Percentiles rank a stretch among this genome's conserved stretches.
These are phyloP conservation scores for Lagenidium giganteum DNA, from an alignment of 352 stramenopile genomes.

Conservation along the genomic window DNA sequence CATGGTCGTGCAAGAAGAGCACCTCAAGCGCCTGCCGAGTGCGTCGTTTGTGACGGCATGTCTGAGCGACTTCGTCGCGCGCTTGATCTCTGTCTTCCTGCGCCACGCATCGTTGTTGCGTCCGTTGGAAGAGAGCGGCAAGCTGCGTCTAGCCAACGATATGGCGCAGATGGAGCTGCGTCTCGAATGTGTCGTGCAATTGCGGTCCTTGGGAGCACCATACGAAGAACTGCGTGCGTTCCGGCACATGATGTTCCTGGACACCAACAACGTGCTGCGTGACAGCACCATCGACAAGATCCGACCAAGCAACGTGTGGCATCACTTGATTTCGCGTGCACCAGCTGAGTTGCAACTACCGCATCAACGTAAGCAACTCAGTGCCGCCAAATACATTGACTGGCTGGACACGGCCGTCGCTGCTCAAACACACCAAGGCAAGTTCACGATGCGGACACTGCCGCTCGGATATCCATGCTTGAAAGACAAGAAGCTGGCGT, in stretches of 20 bases:
- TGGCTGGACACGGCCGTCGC: conserved; percentile 63
- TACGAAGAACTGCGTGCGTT: conserved; percentile 82
- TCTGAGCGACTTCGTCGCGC: conserved; percentile 60
- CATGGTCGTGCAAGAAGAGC: conserved; percentile 62
- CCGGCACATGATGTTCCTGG: conserved; percentile 80
- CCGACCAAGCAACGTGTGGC: conserved; percentile 81
- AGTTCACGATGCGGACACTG: conserved; percentile 23
- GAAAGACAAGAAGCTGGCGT: conserved; percentile 40
- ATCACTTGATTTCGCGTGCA: conserved; percentile 70
- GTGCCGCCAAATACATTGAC: conserved; percentile 68
- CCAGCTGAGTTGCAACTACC: conserved; percentile 69
- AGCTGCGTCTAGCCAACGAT: conserved; percentile 75
- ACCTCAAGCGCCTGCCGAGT: conserved; percentile 58
- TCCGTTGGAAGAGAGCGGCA: conserved; percentile 69
- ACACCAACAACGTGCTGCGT: conserved; percentile 49
- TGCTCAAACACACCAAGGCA: conserved; percentile 3
- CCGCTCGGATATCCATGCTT: conserved; percentile 64
- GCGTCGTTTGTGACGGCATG: conserved; percentile 43
- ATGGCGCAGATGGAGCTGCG: conserved; percentile 79
- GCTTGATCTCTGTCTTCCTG: conserved; percentile 74
- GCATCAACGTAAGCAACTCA: conserved; percentile 73
- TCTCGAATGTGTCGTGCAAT: conserved; percentile 50
- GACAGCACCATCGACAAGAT: conserved; percentile 79
- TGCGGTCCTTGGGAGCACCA: conserved; percentile 44
- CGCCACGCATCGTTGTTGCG: conserved; percentile 68